These are phyloP conservation scores for Boletellus emodensis DNA, from an alignment of 768 basidiomycete genomes.

Conservation along the genomic window DNA sequence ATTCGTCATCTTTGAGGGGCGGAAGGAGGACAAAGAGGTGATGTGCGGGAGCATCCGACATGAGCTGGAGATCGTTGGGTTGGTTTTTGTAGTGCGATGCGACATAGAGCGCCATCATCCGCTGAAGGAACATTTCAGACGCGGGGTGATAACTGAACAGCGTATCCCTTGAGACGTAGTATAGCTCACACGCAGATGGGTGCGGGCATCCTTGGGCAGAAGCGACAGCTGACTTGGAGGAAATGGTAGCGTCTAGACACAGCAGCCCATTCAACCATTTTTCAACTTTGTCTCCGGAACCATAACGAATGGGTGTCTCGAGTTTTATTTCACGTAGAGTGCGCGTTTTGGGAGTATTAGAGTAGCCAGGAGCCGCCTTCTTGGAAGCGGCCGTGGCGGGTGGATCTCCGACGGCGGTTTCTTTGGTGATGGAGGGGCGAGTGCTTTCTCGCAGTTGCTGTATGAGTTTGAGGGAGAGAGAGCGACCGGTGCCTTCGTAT, in stretches of 20 bases:
- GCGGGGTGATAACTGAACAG: slow-evolving; percentile 97
- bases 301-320: slow-evolving; percentile 92
- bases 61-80: slow-evolving; percentile 96
- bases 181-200: slow-evolving; percentile 90
- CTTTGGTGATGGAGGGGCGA: slow-evolving; percentile 71
- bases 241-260: slow-evolving; percentile 82
- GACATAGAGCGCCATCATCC: slow-evolving; percentile 98
- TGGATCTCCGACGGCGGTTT: slow-evolving; percentile 40
- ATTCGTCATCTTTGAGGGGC: slow-evolving; percentile 86
- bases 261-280: slow-evolving; percentile 89
- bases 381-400: slow-evolving; percentile 41
- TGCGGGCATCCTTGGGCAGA: slow-evolving; percentile 82
- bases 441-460: slow-evolving; percentile 94
- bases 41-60: slow-evolving; percentile 96
- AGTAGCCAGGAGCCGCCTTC: slow-evolving; percentile 46
- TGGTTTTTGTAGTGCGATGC: slow-evolving; percentile 99
- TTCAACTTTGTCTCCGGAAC: slow-evolving; percentile 82
- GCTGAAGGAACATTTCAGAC: slow-evolving; percentile 94
- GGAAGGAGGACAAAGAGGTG: slow-evolving; percentile 94
- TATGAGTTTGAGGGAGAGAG: slow-evolving; percentile 94
- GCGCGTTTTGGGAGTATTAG: slow-evolving; percentile 59
- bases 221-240: slow-evolving; percentile 38
- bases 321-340: slow-evolving; percentile 91
- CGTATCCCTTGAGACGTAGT: slow-evolving; percentile 93
- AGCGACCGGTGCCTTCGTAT: slow-evolving; percentile 99